Percentiles rank a stretch among this genome's conserved stretches.
phyloP scores from a whole-genome alignment of 2,329 filamentous ascomycete species.

The Fusarium lateritium region DNA sequence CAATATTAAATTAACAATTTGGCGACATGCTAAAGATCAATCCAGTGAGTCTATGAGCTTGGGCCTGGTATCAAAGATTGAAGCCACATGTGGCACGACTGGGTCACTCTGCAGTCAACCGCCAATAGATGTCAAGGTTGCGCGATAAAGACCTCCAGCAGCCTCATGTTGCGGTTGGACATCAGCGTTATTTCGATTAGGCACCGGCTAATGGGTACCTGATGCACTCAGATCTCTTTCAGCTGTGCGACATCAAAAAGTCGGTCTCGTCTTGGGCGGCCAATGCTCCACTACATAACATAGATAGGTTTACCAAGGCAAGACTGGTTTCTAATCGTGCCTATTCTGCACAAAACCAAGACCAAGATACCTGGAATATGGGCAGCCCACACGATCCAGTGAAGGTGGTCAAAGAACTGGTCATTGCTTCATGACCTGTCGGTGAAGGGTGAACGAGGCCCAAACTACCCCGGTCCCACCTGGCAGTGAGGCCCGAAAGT shows the following conservation, averaged over 20 bases:
- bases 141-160: conserved; percentile 39
- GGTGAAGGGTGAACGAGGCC: conserved; percentile 39
- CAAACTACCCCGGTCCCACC: conserved; percentile 27
- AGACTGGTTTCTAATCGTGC: conserved; percentile 29
- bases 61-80: conserved; percentile 11
- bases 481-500: conserved; percentile 40
- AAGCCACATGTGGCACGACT: conserved; percentile 37
- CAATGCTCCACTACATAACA: conserved; percentile 40
- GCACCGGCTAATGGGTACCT: conserved; percentile 43
- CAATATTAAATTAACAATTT: conserved; percentile 20
- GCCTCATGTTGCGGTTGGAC: conserved; percentile 46
- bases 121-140: conserved; percentile 28
- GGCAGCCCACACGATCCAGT: conserved; percentile 22
- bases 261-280: conserved; percentile 45
- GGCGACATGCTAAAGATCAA: conserved; percentile 20
- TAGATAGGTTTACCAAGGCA: conserved; percentile 18
- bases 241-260: conserved; percentile 43
- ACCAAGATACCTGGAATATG: conserved; percentile 24
- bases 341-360: conserved; percentile 37
- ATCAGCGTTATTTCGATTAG: conserved; percentile 31
- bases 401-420: conserved; percentile 38
- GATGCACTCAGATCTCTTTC: conserved; percentile 26
- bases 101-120: conserved; percentile 22
- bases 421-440: conserved; percentile 29
- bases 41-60: conserved; percentile 12